Conservation (phyloP, 345 rosid species). For the Eucalyptus marginata region DNA sequence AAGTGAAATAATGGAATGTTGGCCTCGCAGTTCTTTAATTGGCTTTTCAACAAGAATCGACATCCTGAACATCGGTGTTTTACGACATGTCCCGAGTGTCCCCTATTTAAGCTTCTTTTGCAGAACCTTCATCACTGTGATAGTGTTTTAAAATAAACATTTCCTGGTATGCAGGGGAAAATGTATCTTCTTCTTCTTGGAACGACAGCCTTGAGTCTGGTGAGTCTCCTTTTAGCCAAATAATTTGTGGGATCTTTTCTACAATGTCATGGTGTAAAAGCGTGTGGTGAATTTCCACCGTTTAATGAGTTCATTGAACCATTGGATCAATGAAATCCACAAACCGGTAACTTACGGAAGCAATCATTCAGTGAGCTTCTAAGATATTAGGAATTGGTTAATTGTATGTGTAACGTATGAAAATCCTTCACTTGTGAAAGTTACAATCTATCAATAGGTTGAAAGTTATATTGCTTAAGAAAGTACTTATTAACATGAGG, state of each 20-base stretch:
- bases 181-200: slow-evolving; percentile 99
- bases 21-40: background rate
- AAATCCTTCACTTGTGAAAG: background rate
- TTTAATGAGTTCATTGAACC: background rate
- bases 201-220: slow-evolving; percentile 95
- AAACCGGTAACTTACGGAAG: background rate
- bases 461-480: background rate
- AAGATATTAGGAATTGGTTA: background rate
- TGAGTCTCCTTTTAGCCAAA: slow-evolving; percentile 9
- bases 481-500: background rate
- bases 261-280: background rate
- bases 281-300: background rate
- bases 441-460: background rate
- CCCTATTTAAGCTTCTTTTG: background rate
- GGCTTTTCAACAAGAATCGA: background rate
- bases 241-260: background rate
- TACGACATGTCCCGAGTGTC: background rate
- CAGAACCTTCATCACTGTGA: background rate
- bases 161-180: slow-evolving; percentile 55
- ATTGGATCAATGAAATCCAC: background rate
- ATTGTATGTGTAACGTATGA: background rate
- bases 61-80: background rate
- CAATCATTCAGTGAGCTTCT: background rate
- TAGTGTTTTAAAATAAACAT: background rate
- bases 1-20: background rate